These are phyloP conservation scores for Sinapis alba DNA, from an alignment of 441 rosid genomes.

Conservation along the genomic window DNA sequence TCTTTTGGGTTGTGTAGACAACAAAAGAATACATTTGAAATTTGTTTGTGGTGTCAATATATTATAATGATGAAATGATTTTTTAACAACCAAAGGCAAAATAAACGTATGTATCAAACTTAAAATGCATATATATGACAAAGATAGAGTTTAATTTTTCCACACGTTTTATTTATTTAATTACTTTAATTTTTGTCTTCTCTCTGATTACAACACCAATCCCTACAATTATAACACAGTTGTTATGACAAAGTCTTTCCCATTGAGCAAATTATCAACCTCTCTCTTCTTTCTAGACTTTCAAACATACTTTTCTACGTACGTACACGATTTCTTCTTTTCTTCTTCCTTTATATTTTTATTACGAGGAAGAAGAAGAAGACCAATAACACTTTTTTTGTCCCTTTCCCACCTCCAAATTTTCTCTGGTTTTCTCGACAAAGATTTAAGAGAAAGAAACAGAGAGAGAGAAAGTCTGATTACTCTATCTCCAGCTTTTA, in stretches of 20 bases:
- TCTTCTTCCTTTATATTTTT: not conserved
- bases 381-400: not conserved
- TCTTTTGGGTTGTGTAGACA: not conserved
- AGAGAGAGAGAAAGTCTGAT: not conserved
- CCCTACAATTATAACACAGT: too few relatives aligned
- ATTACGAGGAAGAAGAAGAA: not conserved
- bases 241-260: not conserved
- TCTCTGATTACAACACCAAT: not conserved
- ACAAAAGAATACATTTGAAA: not conserved
- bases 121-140: too few relatives aligned
- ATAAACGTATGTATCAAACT: not conserved
- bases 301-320: not conserved
- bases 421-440: not conserved
- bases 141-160: not conserved
- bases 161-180: not conserved
- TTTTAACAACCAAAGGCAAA: not conserved
- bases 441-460: not conserved
- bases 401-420: not conserved
- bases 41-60: not conserved
- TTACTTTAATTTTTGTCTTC: not conserved
- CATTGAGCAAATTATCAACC: not conserved
- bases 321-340: conserved; percentile 2
- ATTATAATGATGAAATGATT: not conserved
- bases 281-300: not conserved
- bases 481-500: not conserved